Base-by-base conservation (phyloP, 2,329 filamentous ascomycete species). In the Aspergillus sclerotialis region DNA sequence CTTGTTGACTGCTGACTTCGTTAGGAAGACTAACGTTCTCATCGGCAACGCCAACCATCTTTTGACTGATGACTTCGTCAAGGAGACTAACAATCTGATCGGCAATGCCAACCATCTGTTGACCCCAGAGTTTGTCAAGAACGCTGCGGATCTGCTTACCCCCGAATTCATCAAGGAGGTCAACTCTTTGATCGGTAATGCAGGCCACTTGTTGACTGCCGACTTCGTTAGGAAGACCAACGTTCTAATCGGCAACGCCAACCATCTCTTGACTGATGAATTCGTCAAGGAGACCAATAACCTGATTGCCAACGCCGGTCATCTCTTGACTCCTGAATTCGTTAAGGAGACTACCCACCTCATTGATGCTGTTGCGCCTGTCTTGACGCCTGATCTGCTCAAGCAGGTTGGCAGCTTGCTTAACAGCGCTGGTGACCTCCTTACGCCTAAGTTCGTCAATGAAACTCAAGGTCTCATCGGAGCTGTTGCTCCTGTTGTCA, bases 261-360 rank as follows among this genome's bases (percentile, higher is more conserved):
- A 44, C 15, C 48, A 46, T 12, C 41, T 36, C 14, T 33, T 58
- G 43, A 45, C 50, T 32, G 45, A 48, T 38, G 38, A 52, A 37
- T 45, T 56, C 8, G 49, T 60, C 23, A 37, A 45, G 28, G 50
- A 53, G 26, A 39, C 59, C 28, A 43, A 43, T 19, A 49, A 44
- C 36, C 43, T 60, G 18, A 41, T 60, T 13, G 50, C 46, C 26
- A 60, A 60, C 32, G 56, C 50, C 6, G 54, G 53, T 12, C 32
- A 17, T 5, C 40, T 60, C 13, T 42, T 60, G 27, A 55, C 52
- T 2, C 47, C 55, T 19, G 40, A 42, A 26, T 60, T 60, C 29
- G 52, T 60, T 29, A 37, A 42, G 13, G 52, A 55, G 13, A 59
- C 56, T 3, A 42, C 41, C 9, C 39, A 38, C 14, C 43, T 58